Evolutionary conservation across 352 stramenopile genomes (phyloP).

Genomic region (Phytophthora pisi): DNA sequence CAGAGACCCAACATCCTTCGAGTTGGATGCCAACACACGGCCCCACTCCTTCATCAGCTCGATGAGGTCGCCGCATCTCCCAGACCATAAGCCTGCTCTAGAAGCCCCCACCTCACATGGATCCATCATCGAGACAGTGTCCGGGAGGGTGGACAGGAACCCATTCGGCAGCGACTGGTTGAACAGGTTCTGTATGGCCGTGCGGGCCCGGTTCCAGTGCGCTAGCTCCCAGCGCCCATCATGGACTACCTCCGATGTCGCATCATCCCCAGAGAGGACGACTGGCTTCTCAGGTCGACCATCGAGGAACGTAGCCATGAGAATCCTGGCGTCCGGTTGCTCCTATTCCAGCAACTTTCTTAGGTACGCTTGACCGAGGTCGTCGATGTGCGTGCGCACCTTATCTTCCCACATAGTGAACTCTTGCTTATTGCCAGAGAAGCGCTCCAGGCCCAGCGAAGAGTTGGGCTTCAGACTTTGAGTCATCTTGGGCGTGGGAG

Average conservation of each 20-base stretch:
- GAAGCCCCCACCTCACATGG: not conserved
- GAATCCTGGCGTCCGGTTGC: not conserved
- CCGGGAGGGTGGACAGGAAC: not conserved
- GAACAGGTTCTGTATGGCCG: not conserved
- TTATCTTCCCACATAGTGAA: not conserved
- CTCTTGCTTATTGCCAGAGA: not conserved
- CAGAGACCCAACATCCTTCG: not conserved
- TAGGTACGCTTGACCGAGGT: not conserved
- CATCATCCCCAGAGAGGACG: not conserved
- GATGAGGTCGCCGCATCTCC: not conserved
- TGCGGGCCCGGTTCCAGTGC: not conserved
- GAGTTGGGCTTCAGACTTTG: too few relatives aligned
- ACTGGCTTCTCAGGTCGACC: not conserved
- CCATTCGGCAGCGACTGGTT: not conserved
- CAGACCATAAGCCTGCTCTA: not conserved
- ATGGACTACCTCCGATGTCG: not conserved
- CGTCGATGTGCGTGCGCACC: not conserved
- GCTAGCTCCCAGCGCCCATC: not conserved
- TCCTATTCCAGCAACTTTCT: not conserved
- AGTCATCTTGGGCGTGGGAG: too few relatives aligned
- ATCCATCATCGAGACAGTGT: not conserved
- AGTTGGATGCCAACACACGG: not conserved
- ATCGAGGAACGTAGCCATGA: not conserved
- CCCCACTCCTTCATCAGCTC: not conserved
- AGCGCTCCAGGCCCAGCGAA: not conserved